Evolutionary conservation across 495 filamentous ascomycete genomes (phyloP), one percentile per base, ranked within the genome.

Genomic region (Jackrogersella minutella): DNA sequence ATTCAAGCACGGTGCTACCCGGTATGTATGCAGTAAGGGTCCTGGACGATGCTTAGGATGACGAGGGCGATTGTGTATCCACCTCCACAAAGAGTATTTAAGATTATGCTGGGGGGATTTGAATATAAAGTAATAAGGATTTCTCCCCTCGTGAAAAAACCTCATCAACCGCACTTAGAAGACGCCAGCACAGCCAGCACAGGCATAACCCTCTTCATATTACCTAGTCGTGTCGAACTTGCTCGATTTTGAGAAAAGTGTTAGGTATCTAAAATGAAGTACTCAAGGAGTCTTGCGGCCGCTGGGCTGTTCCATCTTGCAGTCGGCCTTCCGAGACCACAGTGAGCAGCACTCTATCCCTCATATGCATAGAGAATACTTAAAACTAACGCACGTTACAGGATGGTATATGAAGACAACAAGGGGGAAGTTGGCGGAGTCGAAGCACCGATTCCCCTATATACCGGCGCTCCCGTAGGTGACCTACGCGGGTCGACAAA

Each of bases 391-490:
- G 30, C 28, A 0, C 14, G 13, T 14, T 10, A 4, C 10, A 74
- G 72, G 34, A 64, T 72, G 66, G 62, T 57, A 10, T 74, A 74
- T n/a, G 76, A 74, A 8, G 78, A 77, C 28, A 79, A 78, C 54
- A 58, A 54, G 6, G 77, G 77, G 0, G 51, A 68, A 3, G 73
- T 80, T 17, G 77, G 71, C 9, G 78, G 78, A 5, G 69, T 79
- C 1, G 67, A 66, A 11, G 63, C 77, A 1, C 77, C 79, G 1
- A 76, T 72, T 11, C 74, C 77, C 0, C 74, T 66, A 1, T 72
- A 73, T 22, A 74, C 68, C 9, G 70, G 69, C 6, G 31, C 65
- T 0, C 71, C 72, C 16, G 74, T 69, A 9, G 66, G 78, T 10
- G 60, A 74, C 34, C 69, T 80, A 9, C 77, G 76, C 21, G 78